Evolutionary conservation across 371 early-diverging fungal genomes (phyloP).

Genomic region (Lichtheimia ornata): DNA sequence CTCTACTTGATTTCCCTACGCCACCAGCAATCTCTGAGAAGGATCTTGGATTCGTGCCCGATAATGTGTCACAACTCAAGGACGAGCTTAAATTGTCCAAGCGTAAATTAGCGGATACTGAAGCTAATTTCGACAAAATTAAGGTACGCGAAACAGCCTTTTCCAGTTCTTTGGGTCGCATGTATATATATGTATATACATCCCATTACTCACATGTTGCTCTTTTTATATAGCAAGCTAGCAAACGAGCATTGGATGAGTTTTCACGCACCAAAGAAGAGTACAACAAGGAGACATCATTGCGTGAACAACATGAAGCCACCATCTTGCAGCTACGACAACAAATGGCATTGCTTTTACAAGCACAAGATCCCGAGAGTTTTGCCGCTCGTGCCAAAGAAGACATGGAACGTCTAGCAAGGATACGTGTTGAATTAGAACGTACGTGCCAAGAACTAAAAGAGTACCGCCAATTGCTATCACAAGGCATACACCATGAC

Average conservation of each 20-base stretch:
- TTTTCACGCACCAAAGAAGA: conserved; percentile 46
- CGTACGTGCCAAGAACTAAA: conserved; percentile 42
- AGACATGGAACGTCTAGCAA: conserved; percentile 40
- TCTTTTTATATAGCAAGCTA: conserved; percentile 28
- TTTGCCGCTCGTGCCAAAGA: conserved; percentile 29
- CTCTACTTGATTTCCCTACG: not conserved
- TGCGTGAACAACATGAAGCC: conserved; percentile 45
- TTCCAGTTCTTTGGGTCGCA: not conserved
- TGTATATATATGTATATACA: not conserved
- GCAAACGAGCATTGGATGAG: conserved; percentile 45
- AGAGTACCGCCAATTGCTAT: conserved; percentile 29
- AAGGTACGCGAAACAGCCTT: conserved; percentile 11
- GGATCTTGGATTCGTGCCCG: not conserved
- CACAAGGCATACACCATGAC: conserved; percentile 24
- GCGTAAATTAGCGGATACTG: conserved; percentile 11
- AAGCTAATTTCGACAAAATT: conserved; percentile 16
- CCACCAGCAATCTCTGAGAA: not conserved
- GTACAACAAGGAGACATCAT: conserved; percentile 39
- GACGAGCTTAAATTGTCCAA: conserved; percentile 9
- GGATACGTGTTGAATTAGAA: conserved; percentile 36
- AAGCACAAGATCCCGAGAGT: conserved; percentile 19
- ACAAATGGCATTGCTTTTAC: conserved; percentile 29
- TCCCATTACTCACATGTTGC: too few species aligned
- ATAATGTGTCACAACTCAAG: conserved; percentile 10
- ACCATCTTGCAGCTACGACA: conserved; percentile 35